phyloP scores from a whole-genome alignment of 371 early-diverging fungal species.

The Syncephalastrum racemosum region DNA sequence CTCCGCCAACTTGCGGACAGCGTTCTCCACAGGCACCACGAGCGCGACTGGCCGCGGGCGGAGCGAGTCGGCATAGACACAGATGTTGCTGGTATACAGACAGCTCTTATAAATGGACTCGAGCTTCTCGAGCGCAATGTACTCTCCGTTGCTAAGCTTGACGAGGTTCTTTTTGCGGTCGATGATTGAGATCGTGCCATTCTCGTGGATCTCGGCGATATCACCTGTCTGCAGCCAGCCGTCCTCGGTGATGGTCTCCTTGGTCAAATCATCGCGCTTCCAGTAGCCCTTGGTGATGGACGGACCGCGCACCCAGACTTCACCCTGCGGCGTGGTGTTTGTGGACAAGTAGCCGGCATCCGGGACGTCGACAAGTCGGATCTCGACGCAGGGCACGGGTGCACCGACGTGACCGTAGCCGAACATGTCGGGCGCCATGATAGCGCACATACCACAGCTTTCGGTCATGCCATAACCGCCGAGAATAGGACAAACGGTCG shows the following conservation, averaged over 20 bases:
- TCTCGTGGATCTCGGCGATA: conserved; percentile 70
- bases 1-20: conserved; percentile 23
- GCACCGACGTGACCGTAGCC: conserved; percentile 71
- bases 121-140: conserved; percentile 94
- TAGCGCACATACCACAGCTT: conserved; percentile 50
- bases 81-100: conserved; percentile 71
- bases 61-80: conserved; percentile 79
- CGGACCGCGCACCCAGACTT: conserved; percentile 81
- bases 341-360: conserved; percentile 72
- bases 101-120: conserved; percentile 87
- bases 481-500: conserved; percentile 67
- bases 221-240: conserved; percentile 93
- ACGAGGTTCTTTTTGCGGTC: conserved; percentile 80
- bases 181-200: conserved; percentile 66
- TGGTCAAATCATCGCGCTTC: conserved; percentile 65
- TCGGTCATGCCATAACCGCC: conserved; percentile 69
- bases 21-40: conserved; percentile 59
- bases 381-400: conserved; percentile 73
- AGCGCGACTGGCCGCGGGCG: conserved; percentile 66
- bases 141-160: conserved; percentile 87
- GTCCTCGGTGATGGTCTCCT: conserved; percentile 67
- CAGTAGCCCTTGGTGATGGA: conserved; percentile 65
- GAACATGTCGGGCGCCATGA: conserved; percentile 53
- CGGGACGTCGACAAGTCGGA: conserved; percentile 85
- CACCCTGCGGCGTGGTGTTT: conserved; percentile 76